Evolutionary conservation across 805 yeast species (phyloP), one percentile per base, ranked within the genome.

Genomic region (Wickerhamomyces strasburgensis): DNA sequence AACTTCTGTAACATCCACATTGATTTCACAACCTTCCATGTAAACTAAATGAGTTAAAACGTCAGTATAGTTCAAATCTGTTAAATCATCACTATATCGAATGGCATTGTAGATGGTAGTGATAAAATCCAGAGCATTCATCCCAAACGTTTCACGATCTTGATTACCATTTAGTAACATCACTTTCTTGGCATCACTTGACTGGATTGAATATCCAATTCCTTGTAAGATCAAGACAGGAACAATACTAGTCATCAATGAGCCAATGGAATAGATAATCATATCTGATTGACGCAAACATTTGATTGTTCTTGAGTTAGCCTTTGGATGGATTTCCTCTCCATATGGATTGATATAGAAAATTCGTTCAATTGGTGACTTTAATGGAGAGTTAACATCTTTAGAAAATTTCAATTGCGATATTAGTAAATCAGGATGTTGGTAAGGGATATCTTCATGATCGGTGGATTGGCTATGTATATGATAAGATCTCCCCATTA

Each of bases 311-410:
- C 84, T 62, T 3, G 76, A 58, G 46, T 80, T 80, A 1, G 90
- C 88, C 23, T 65, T 58, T 3, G 96, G 96, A 44, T 77, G 74
- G 18, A 84, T 80, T 54, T 88, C 96, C 49, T 83, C 85, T 1
- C 96, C 95, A 54, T 83, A 84, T 1, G 93, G 89, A 14, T 88
- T 84, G 33, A 88, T 82, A 54, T 89, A 88, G 47, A 78, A 80
- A 4, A 88, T 73, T 25, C 90, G 62, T 18, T 72, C 66, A 8
- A 88, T 78, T 1, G 95, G 89, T 0, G 93, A 74, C 5, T 78
- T 67, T n/a, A 88, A 67, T 1, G 90, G 87, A 1, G 66, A 66
- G 24, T 65, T 65, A 4, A 64, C 74, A 14, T 70, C 67, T 52
- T 84, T 84, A 42, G 74, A 71, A 56, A 85, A 84, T 52, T 77